phyloP scores from a whole-genome alignment of 164 flowering plant genomes.

The Magnolia sinica region DNA sequence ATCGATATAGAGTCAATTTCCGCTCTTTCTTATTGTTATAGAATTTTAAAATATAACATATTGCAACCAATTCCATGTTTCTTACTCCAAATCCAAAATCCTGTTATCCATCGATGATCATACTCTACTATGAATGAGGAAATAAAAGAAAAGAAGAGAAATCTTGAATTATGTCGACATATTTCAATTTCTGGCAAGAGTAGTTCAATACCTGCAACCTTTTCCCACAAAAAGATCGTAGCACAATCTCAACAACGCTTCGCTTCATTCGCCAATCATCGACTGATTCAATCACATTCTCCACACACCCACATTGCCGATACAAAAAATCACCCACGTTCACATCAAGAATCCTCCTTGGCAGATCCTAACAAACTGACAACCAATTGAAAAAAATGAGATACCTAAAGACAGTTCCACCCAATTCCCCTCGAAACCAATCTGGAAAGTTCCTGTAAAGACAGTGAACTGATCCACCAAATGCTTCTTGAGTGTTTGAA shows the following conservation, averaged over 20 bases:
- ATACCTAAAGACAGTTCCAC: background rate
- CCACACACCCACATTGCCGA: background rate
- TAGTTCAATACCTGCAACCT: slow-evolving; percentile 28
- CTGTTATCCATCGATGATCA: background rate
- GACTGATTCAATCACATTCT: slow-evolving; percentile 24
- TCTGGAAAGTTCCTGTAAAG: background rate
- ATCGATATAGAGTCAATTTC: background rate
- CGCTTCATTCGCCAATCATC: slow-evolving; percentile 37
- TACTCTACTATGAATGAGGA: background rate
- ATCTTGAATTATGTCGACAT: background rate
- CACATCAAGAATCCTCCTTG: background rate
- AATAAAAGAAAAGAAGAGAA: background rate
- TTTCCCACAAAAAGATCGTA: slow-evolving; percentile 22
- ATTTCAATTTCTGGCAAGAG: no score
- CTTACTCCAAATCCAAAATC: background rate
- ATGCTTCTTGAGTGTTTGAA: background rate
- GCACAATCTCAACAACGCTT: slow-evolving; percentile 27
- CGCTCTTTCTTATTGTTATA: background rate
- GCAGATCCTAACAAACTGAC: background rate
- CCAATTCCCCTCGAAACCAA: slow-evolving; percentile 2
- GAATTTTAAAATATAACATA: background rate
- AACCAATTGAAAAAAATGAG: background rate
- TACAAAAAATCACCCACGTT: background rate
- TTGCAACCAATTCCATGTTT: background rate
- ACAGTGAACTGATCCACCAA: background rate